A percentile compares a stretch with the other conserved stretches of the same genome.
phyloP scores from a whole-genome alignment of 2,329 filamentous ascomycete genomes.

The Cryphonectria parasitica region DNA sequence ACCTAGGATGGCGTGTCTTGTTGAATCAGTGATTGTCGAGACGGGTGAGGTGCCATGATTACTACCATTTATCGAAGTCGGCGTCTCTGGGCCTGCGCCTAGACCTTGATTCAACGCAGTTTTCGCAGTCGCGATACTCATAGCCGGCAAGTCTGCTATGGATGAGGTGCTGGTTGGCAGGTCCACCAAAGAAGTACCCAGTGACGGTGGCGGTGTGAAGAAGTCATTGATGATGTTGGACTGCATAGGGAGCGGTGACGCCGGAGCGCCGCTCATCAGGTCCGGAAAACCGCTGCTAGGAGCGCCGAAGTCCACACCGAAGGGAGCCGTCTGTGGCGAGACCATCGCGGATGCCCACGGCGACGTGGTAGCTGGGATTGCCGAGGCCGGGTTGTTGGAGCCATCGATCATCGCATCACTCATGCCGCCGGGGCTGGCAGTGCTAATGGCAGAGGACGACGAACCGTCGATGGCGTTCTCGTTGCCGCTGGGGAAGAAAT shows the following conservation, averaged over 20 bases:
- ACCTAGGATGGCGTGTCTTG: constrained; percentile 63
- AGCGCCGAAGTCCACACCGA: constrained; percentile 74
- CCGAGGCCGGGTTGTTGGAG: constrained; percentile 63
- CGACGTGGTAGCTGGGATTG: constrained; percentile 54
- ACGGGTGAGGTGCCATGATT: constrained; percentile 61
- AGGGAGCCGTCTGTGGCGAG: constrained; percentile 70
- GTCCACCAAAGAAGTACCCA: constrained; percentile 1
- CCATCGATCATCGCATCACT: constrained; percentile 92
- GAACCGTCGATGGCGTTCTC: constrained; percentile 89
- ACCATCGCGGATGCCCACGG: constrained; percentile 74
- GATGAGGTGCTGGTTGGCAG: constrained; percentile 58
- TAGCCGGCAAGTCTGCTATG: constrained; percentile 70
- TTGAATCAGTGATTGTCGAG: constrained; percentile 68
- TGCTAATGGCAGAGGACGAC: constrained; percentile 94
- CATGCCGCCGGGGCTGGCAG: constrained; percentile 86
- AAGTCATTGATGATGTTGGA: constrained; percentile 76
- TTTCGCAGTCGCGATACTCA: constrained; percentile 61
- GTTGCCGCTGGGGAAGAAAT: constrained; percentile 70
- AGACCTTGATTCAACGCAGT: constrained; percentile 66
- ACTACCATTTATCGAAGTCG: constrained; percentile 69
- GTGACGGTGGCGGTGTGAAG: constrained; percentile 74
- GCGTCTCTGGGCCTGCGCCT: constrained; percentile 71
- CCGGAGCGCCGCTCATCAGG: constrained; percentile 69
- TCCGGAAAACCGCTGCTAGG: constrained; percentile 70
- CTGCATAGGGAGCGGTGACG: constrained; percentile 76